A percentile compares a stretch with the other conserved stretches of the same genome.
Evolutionary conservation across 306 rosid genomes (phyloP).

Genomic region (Gastrolobium villosum): DNA sequence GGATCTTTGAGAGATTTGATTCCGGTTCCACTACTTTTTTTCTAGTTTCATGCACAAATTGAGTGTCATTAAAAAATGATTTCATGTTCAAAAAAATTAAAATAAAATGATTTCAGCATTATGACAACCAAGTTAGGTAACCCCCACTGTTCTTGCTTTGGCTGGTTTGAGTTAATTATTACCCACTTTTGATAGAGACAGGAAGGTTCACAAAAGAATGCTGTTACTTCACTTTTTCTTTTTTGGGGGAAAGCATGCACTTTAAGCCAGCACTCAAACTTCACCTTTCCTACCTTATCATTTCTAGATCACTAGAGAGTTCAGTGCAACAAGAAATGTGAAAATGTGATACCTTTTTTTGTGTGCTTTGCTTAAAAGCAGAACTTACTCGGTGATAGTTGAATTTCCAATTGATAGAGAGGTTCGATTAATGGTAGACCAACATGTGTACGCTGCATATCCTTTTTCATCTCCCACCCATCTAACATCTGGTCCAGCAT

Average conservation of each 20-base stretch:
- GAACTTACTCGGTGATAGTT: slow-evolving; percentile 64
- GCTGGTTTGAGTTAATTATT: not conserved
- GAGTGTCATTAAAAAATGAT: too few relatives aligned
- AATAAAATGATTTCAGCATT: slow-evolving; percentile 2
- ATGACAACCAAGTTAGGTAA: slow-evolving; percentile 12
- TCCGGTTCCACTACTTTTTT: not conserved
- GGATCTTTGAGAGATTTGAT: not conserved
- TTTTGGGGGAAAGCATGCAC: slow-evolving; percentile 13
- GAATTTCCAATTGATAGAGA: slow-evolving; percentile 75
- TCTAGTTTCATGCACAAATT: slow-evolving; percentile 26
- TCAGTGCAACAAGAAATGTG: slow-evolving; percentile 28
- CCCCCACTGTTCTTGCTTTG: slow-evolving; percentile 26
- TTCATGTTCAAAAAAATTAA: too few relatives aligned
- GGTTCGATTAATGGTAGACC: slow-evolving; percentile 83
- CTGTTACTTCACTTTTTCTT: slow-evolving; percentile 8
- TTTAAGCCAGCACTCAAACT: slow-evolving; percentile 31
- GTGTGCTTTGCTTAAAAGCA: slow-evolving; percentile 19
- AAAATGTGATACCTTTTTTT: not conserved
- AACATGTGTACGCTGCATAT: slow-evolving; percentile 71
- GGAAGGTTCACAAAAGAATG: not conserved
- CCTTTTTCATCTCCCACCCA: slow-evolving; percentile 88
- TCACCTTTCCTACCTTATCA: slow-evolving; percentile 41
- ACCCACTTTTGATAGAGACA: slow-evolving; percentile 31
- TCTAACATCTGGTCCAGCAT: slow-evolving; percentile 93
- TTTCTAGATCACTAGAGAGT: slow-evolving; percentile 3